Evolutionary conservation across 768 basidiomycete genomes (phyloP).

Genomic region (Inosperma sp.): DNA sequence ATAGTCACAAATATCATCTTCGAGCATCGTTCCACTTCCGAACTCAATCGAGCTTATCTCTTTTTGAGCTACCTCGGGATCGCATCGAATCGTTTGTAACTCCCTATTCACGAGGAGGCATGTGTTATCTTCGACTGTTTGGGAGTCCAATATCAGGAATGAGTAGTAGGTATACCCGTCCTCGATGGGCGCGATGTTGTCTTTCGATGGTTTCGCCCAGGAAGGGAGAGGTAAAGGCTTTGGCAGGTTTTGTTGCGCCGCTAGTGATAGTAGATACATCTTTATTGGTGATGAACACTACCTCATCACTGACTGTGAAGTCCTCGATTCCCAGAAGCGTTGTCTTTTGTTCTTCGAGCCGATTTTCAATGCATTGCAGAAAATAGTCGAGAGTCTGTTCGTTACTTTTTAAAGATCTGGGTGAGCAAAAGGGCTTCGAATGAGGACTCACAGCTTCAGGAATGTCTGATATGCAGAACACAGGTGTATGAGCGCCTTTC

Average conservation of each 20-base stretch:
- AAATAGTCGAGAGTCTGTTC: not conserved
- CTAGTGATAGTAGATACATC: not conserved
- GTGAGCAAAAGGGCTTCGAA: not conserved
- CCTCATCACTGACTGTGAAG: not conserved
- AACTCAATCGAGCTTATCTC: too few species aligned
- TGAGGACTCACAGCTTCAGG: not conserved
- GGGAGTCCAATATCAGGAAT: too few species aligned
- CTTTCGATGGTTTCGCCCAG: too few species aligned
- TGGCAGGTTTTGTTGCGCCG: not conserved
- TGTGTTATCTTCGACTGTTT: too few species aligned
- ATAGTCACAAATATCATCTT: too few species aligned
- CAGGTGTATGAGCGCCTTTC: not conserved
- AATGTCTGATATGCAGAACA: not conserved
- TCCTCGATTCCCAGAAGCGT: not conserved
- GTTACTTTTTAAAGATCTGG: too few species aligned
- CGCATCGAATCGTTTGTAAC: too few species aligned
- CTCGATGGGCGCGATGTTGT: too few species aligned
- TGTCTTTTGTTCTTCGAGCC: not conserved
- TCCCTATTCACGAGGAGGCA: too few species aligned
- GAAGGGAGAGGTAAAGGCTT: slow-evolving; percentile 1
- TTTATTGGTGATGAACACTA: not conserved
- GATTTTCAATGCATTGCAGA: not conserved
- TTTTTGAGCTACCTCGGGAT: too few species aligned
- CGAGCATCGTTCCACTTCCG: too few species aligned
- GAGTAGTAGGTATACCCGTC: too few species aligned